Evolutionary conservation across 108 stramenopile genomes (phyloP), one percentile per base, ranked within the genome.

Genomic region (Nitzschia putrida): DNA sequence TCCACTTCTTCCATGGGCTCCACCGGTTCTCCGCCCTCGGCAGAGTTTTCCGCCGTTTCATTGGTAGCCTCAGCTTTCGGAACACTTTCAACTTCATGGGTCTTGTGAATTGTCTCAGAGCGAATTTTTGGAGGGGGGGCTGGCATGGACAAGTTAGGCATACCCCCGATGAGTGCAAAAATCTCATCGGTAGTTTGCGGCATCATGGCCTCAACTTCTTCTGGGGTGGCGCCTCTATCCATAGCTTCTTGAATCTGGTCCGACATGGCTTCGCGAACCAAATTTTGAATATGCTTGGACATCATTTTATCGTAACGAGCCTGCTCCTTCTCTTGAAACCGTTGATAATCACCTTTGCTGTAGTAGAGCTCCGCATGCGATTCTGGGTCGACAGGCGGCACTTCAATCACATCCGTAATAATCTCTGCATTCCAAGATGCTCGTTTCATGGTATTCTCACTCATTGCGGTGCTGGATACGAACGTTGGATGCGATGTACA

Each of bases 121-220:
- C 14, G 11, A 1, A 47, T 47, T 2, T 14, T 39, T 10, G 18
- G 16, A n/a, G 44, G 61, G 2, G 42, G 61, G 23, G 61, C 22
- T 63, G 61, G 61, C 20, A 63, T 63, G 22, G 42, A 41, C 16
- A 23, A 23, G 8, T 41, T 47, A 10, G 61, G 61, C 11, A 63
- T 45, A 16, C 61, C 44, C 3, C 61, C 61, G 16, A 63, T 13
- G 7, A 63, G 13, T 9, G 42, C 49, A 24, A 71, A 53, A 9
- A 66, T 66, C 49, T 57, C 72, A 37, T 73, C 64, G 18, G 64
- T 55, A 37, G 72, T 73, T 44, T 66, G 43, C 11, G 72, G 72
- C 54, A 73, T 66, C 72, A 73, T 73, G 3, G 72, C 72, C 21
- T 73, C 72, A 13, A 73, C 12, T 39, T 73, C 72, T n/a, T 65